Percentiles rank a stretch among this genome's conserved stretches.
phyloP scores from a whole-genome alignment of 352 stramenopile genomes.

The Globisporangium alternatum region DNA sequence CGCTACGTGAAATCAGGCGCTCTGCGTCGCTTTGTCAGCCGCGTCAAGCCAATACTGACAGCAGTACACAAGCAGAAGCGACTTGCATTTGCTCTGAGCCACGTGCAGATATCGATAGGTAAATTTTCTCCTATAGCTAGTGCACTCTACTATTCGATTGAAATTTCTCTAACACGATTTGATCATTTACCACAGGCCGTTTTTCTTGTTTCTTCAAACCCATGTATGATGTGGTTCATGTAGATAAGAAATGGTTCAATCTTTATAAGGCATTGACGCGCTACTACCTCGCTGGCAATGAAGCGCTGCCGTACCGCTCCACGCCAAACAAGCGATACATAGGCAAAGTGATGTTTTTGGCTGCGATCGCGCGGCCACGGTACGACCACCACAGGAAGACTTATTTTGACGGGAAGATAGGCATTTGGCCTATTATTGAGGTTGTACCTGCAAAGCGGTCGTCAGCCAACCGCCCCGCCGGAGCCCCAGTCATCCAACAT shows the following conservation, averaged over 20 bases:
- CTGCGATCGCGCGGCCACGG: neutral
- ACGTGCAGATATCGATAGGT: too few relatives aligned
- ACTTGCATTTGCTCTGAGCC: too few relatives aligned
- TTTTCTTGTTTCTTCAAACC: neutral
- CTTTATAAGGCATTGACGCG: neutral
- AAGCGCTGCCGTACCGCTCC: neutral
- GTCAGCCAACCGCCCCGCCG: neutral
- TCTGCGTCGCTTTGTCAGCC: too few relatives aligned
- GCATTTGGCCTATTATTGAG: slow-evolving; percentile 3
- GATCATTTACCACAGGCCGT: neutral
- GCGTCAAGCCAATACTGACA: too few relatives aligned
- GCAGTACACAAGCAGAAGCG: too few relatives aligned
- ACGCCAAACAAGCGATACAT: slow-evolving; percentile 2
- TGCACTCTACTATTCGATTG: too few relatives aligned
- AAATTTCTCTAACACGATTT: slow-evolving; percentile 5
- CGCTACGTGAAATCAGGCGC: too few relatives aligned
- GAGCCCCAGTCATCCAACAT: neutral
- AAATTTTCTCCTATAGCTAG: too few relatives aligned
- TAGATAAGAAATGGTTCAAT: neutral
- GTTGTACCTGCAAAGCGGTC: neutral
- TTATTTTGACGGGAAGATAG: slow-evolving; percentile 4
- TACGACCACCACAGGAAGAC: neutral
- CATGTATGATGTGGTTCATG: neutral
- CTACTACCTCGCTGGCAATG: neutral
- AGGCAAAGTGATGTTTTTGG: slow-evolving; percentile 9